These are phyloP conservation scores for Dissophora globulifera DNA, from an alignment of 192 early-diverging fungal species.

Conservation along the genomic window DNA sequence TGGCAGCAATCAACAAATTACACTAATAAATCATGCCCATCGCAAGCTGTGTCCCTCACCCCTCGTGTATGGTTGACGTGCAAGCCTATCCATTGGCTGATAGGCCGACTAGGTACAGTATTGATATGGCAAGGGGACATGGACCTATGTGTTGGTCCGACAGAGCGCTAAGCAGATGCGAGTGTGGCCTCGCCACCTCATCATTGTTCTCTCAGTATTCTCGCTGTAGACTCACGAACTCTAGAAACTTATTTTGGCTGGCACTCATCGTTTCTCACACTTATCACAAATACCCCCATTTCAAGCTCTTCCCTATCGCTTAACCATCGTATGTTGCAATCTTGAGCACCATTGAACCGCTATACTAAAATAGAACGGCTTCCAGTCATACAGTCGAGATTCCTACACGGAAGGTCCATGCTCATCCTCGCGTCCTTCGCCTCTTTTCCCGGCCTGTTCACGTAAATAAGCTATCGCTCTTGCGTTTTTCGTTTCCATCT, in stretches of 20 bases:
- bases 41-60: too few species aligned
- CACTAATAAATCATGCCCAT: too few species aligned
- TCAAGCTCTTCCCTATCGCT: background rate
- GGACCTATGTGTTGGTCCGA: too few species aligned
- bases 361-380: background rate
- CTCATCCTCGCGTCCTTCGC: background rate
- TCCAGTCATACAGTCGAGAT: background rate
- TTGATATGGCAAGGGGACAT: too few species aligned
- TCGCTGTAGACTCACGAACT: background rate
- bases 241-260: background rate
- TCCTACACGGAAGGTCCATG: background rate
- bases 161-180: too few species aligned
- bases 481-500: background rate
- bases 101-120: too few species aligned
- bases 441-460: background rate
- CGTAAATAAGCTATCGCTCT: constrained; percentile 4
- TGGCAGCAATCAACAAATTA: too few species aligned
- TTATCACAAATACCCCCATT: background rate
- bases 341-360: background rate
- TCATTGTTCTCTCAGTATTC: background rate
- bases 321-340: background rate
- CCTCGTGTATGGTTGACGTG: too few species aligned
- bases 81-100: too few species aligned
- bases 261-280: background rate
- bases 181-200: background rate